phyloP scores from a whole-genome alignment of 108 stramenopile genomes.

The Cyclotella kingstonii region DNA sequence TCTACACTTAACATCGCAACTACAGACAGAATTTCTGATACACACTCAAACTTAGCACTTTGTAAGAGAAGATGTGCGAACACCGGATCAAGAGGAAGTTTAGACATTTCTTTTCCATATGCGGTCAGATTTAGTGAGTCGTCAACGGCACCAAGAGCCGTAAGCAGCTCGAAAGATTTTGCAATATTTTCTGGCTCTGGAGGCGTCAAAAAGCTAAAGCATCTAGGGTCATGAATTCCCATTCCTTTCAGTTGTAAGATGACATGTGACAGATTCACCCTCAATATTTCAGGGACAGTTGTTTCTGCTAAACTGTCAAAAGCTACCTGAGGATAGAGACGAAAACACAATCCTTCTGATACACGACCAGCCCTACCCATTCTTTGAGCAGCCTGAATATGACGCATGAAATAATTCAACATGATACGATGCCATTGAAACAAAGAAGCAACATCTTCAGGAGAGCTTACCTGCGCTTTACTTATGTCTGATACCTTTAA shows the following conservation, averaged over 20 bases:
- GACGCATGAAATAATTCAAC: not conserved
- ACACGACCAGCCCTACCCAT: constrained; percentile 83
- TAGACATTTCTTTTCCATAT: constrained; percentile 73
- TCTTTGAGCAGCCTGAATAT: constrained; percentile 60
- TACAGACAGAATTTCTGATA: constrained; percentile 87
- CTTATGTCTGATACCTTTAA: constrained; percentile 65
- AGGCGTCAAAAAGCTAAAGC: constrained; percentile 88
- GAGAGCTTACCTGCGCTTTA: constrained; percentile 53
- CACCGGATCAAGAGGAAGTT: constrained; percentile 74
- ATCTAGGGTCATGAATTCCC: constrained; percentile 85
- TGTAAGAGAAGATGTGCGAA: constrained; percentile 77
- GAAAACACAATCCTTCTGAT: constrained; percentile 69
- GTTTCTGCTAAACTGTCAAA: constrained; percentile 57
- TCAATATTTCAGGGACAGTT: constrained; percentile 87
- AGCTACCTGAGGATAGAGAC: constrained; percentile 74
- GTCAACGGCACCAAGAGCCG: constrained; percentile 65
- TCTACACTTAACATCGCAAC: constrained; percentile 95
- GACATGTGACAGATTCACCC: constrained; percentile 73
- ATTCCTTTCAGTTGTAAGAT: constrained; percentile 90
- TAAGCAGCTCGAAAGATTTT: constrained; percentile 64
- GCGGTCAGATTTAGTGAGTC: constrained; percentile 63
- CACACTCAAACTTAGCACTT: constrained; percentile 75
- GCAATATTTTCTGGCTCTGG: constrained; percentile 52
- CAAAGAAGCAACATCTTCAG: not conserved
- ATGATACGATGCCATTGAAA: not conserved